phyloP scores from a whole-genome alignment of 257 asterid genomes.

The Petunia secreta region DNA sequence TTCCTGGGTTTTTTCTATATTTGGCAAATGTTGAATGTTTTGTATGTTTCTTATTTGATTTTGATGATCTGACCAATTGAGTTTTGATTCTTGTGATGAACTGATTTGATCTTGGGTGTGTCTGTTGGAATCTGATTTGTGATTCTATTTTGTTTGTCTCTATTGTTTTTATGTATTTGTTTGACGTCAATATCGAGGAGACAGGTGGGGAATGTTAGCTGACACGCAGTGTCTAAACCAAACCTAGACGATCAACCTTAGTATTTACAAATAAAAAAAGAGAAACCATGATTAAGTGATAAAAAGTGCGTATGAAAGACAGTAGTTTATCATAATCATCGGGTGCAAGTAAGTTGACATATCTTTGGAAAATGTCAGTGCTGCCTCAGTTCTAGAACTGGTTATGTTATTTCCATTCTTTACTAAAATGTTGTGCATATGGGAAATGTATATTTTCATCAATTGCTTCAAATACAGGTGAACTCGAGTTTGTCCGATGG shows the following conservation, averaged over 20 bases:
- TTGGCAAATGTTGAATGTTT: background rate
- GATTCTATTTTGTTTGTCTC: constrained; percentile 5
- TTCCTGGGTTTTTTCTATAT: background rate
- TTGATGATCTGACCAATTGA: background rate
- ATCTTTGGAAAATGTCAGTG: background rate
- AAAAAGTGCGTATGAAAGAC: too few relatives aligned
- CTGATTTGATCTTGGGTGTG: background rate
- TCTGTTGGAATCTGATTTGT: constrained; percentile 7
- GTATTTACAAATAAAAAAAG: too few relatives aligned
- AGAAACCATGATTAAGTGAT: too few relatives aligned
- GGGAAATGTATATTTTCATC: too few relatives aligned
- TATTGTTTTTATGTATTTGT: background rate
- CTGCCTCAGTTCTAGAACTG: constrained; percentile 18
- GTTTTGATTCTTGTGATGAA: background rate
- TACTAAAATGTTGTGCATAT: background rate
- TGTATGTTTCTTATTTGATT: constrained; percentile 4
- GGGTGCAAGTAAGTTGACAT: background rate
- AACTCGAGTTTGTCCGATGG: background rate
- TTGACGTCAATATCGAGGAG: constrained; percentile 25
- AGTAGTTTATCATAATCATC: too few relatives aligned
- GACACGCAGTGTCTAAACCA: background rate
- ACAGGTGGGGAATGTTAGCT: background rate
- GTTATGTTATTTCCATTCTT: background rate
- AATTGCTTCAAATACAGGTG: background rate
- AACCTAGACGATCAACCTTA: too few relatives aligned